Evolutionary conservation across 2,329 filamentous ascomycete species (phyloP), one percentile per base, ranked within the genome.

Genomic region (Microdochium trichocladiopsis): DNA sequence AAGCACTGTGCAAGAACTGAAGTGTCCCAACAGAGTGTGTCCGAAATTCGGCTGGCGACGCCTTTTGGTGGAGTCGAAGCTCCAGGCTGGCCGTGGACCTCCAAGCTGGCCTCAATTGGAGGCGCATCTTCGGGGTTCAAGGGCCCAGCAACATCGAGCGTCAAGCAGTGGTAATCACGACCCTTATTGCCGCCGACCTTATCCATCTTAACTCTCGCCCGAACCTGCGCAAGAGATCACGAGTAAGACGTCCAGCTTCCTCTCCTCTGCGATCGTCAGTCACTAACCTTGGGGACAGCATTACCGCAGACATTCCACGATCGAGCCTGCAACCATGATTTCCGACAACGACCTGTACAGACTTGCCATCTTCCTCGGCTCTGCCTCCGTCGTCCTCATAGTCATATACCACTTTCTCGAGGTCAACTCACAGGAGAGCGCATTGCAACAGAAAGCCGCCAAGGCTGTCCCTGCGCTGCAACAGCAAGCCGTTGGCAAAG

Each of bases 391-490:
- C 89, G 77, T 96, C 47, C 80, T 99, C 56, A 96, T 97, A 59
- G 84, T 99, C 25, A 73, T 95, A 25, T 97, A 99, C 73, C 91
- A 97, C 71, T 97, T 95, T 74, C 84, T 99, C 63, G 93, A 97
- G 69, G 82, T 96, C 75, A 97, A 99, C 66, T 83, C 90, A n/a
- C 77, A 61, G 53, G 66, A 61, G 22, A 57, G 55, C 47, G 52
- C 58, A 22, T 57, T 60, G 45, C 53, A 56, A 48, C 57, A 65
- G 48, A 64, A 66, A 50, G 55, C 60, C 14, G 51, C 58, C 48
- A 64, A 65, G 52, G 59, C 64, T 31, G 63, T 59, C 43, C 58
- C 60, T 8, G 56, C 62, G 18, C 59, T 61, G 53, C 53, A 58
- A 55, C 41, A 58, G 18, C 33, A 59, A 49, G 53, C 61, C 2